Percentiles rank a stretch among this genome's conserved stretches.
Evolutionary conservation across 2,329 filamentous ascomycete genomes (phyloP).

Genomic region (Sphaerulina populicola): DNA sequence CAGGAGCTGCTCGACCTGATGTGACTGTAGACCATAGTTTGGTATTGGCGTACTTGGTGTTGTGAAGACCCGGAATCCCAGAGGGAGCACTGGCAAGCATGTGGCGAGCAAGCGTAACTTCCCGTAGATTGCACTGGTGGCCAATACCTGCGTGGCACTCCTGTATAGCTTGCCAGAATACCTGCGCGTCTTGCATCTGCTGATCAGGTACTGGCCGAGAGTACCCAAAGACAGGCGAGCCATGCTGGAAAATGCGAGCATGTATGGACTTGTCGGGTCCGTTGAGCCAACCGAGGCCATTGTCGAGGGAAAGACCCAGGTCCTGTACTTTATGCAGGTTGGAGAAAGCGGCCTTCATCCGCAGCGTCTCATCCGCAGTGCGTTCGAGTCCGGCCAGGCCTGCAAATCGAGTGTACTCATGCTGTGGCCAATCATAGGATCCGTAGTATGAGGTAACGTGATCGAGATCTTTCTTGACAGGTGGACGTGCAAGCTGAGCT

Average conservation of each 20-base stretch:
- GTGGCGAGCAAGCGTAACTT: slow-evolving; percentile 19
- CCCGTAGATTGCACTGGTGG: slow-evolving; percentile 11
- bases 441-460: slow-evolving; percentile 55
- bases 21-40: slow-evolving; percentile 19
- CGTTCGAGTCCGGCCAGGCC: slow-evolving; percentile 53
- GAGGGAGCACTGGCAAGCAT: slow-evolving; percentile 10
- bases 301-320: slow-evolving; percentile 59
- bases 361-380: slow-evolving; percentile 54
- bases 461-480: slow-evolving; percentile 50
- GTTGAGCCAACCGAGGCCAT: slow-evolving; percentile 58
- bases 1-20: slow-evolving; percentile 6
- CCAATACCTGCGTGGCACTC: slow-evolving; percentile 19
- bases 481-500: slow-evolving; percentile 42
- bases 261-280: slow-evolving; percentile 51
- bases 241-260: slow-evolving; percentile 41
- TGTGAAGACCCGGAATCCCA: slow-evolving; percentile 17
- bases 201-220: slow-evolving; percentile 15
- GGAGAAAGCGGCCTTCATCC: slow-evolving; percentile 54
- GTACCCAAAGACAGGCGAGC: slow-evolving; percentile 41
- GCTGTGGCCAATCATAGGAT: slow-evolving; percentile 55
- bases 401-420: slow-evolving; percentile 52
- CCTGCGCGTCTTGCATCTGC: slow-evolving; percentile 17
- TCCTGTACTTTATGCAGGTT: slow-evolving; percentile 50
- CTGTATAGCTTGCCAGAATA: slow-evolving; percentile 25
- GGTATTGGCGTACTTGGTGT: slow-evolving; percentile 18